phyloP scores from a whole-genome alignment of 1,139 yeast species.

The Candida freyschussii region DNA sequence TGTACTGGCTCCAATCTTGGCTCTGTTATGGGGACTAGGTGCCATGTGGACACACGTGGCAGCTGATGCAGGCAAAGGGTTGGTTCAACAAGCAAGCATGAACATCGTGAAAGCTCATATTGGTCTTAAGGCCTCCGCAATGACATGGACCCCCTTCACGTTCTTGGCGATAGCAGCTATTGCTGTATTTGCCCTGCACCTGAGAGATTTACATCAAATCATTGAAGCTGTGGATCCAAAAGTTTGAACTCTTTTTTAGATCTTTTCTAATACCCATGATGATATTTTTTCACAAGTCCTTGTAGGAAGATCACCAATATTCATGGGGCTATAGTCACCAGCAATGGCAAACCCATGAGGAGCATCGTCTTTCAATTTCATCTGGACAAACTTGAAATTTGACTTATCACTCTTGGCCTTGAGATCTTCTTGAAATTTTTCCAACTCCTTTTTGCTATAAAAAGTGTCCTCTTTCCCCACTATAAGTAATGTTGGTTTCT shows the following conservation, averaged over 20 bases:
- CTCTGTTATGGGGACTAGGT: constrained; percentile 62
- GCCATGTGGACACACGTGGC: constrained; percentile 68
- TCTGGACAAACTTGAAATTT: constrained; percentile 19
- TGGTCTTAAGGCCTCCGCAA: constrained; percentile 53
- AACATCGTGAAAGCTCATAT: constrained; percentile 38
- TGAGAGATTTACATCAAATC: constrained; percentile 27
- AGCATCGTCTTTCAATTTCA: constrained; percentile 22
- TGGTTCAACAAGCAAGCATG: constrained; percentile 51
- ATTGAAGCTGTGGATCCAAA: constrained; percentile 28
- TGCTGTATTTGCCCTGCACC: constrained; percentile 27
- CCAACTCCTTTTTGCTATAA: constrained; percentile 23
- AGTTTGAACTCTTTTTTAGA: constrained; percentile 15
- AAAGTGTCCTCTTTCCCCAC: constrained; percentile 31
- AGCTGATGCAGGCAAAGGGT: constrained; percentile 37
- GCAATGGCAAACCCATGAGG: constrained; percentile 40
- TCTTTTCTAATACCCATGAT: constrained; percentile 20
- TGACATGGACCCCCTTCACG: constrained; percentile 60
- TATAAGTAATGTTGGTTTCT: constrained; percentile 28
- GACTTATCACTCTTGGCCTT: constrained; percentile 17
- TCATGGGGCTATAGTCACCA: constrained; percentile 32
- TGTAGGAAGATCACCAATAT: constrained; percentile 20
- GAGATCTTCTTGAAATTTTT: constrained; percentile 22
- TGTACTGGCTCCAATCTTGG: constrained; percentile 34
- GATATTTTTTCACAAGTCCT: constrained; percentile 17
- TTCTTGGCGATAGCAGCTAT: constrained; percentile 36